Conservation (phyloP, 257 asterid species). For the Euphrasia confusa region DNA sequence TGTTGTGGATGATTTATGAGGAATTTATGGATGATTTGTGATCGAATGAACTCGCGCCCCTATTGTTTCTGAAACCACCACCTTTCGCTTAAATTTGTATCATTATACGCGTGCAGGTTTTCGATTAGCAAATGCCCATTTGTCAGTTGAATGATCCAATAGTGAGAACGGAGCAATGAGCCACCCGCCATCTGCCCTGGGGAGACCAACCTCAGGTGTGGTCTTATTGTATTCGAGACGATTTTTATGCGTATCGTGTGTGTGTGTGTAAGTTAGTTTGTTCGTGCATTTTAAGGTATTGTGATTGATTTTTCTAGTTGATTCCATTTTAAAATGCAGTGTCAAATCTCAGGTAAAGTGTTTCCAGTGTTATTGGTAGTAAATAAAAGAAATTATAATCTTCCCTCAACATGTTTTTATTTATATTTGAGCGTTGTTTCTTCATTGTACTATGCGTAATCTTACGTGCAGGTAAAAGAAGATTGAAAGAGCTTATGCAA, state of each 20-base stretch:
- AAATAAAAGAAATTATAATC: too few relatives aligned
- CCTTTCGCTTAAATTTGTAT: too few relatives aligned
- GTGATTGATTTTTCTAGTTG: background rate
- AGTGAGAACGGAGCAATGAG: constrained; percentile 61
- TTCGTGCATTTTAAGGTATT: background rate
- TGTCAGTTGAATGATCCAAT: constrained; percentile 38
- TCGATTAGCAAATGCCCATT: constrained; percentile 18
- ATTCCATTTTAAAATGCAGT: background rate
- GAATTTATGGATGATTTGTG: too few relatives aligned
- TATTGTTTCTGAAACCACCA: too few relatives aligned
- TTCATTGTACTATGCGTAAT: constrained; percentile 13
- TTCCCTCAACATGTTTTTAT: background rate
- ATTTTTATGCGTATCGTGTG: background rate
- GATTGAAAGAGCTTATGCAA: constrained; percentile 72
- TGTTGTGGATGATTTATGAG: too few relatives aligned
- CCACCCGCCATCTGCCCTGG: constrained; percentile 42
- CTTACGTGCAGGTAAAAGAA: constrained; percentile 61
- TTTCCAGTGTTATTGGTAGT: background rate
- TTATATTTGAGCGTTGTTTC: background rate
- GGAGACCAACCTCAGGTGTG: constrained; percentile 64
- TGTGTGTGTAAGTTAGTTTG: background rate
- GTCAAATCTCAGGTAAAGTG: background rate
- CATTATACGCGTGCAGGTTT: constrained; percentile 21
- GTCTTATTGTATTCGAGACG: background rate
- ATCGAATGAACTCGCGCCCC: too few relatives aligned